Evolutionary conservation across 306 rosid species (phyloP), one percentile per base, ranked within the genome.

Genomic region (Phaseolus lunatus): DNA sequence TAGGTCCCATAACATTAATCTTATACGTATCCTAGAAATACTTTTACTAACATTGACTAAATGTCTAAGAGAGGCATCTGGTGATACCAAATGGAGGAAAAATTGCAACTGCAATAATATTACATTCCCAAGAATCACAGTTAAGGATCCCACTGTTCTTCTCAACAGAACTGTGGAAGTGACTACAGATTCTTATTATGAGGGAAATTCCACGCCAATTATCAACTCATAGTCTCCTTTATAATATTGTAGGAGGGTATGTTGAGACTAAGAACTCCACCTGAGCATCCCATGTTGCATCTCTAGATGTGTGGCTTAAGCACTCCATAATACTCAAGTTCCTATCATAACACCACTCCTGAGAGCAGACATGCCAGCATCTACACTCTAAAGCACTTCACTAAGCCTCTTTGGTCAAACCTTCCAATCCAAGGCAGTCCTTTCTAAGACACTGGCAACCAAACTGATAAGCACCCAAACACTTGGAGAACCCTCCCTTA

Each of bases 191-290:
- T 37, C 53, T 37, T 10, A 72, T 37, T 20, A 72, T 53, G 22
- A 52, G 16, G 54, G 37, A 53, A 53, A 64, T 15, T 24, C 3
- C 37, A 57, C 22, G 77, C 50, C 66, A 54, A 65, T 22, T 72
- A 72, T 53, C 77, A 72, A 20, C 65, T 72, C 13, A 20, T 13
- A 6, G 33, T 52, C 13, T 52, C 31, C 49, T 50, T 52, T 7
- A 33, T 31, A 16, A 22, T 20, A 53, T 72, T 9, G 52, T 20
- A 72, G 52, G 33, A 39, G 63, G n/a, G 48, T 52, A 52, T 20
- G 19, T 45, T 16, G 45, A 41, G 45, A 41, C 14, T 41, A 41
- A 9, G 45, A 2, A 41, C 45, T 41, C 45, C 45, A 3, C 45
- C 45, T 10, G 14, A 41, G 45, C 45, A 41, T 41, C 14, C 14